Percentiles rank a stretch among this genome's conserved stretches.
phyloP scores from a whole-genome alignment of 129 eudicot genomes.

The Glebionis coronaria region DNA sequence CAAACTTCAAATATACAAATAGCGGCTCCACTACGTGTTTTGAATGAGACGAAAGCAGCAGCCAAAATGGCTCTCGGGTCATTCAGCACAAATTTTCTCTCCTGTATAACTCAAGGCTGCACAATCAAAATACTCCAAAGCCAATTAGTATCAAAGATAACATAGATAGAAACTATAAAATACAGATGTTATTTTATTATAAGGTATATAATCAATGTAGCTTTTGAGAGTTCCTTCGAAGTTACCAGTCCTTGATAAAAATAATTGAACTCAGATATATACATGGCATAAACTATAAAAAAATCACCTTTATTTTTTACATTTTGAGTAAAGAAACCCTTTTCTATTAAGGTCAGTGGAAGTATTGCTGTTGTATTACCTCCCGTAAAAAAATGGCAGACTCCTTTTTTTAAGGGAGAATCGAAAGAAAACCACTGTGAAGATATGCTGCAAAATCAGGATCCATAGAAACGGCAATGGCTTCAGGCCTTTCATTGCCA shows the following conservation, averaged over 20 bases:
- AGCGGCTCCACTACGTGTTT: too few relatives aligned
- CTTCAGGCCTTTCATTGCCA: slow-evolving; percentile 76
- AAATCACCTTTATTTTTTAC: background rate
- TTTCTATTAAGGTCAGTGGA: too few relatives aligned
- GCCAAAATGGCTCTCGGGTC: too few relatives aligned
- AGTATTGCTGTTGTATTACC: slow-evolving; percentile 63
- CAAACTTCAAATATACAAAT: too few relatives aligned
- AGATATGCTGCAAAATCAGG: too few relatives aligned
- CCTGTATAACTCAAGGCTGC: background rate
- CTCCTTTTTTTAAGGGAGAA: slow-evolving; percentile 54
- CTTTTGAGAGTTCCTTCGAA: slow-evolving; percentile 5
- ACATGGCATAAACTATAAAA: too few relatives aligned
- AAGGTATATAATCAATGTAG: background rate
- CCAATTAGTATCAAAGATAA: background rate
- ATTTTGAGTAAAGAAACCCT: background rate
- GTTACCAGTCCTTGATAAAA: background rate
- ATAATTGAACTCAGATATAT: background rate
- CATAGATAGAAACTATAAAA: background rate
- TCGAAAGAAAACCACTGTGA: too few relatives aligned
- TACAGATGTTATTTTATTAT: background rate
- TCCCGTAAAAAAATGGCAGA: slow-evolving; percentile 61
- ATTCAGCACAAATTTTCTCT: too few relatives aligned
- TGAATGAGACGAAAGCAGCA: too few relatives aligned
- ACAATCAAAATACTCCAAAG: background rate
- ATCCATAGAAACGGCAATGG: too few relatives aligned